phyloP scores from a whole-genome alignment of 192 early-diverging fungal genomes.

The Umbelopsis sp. region DNA sequence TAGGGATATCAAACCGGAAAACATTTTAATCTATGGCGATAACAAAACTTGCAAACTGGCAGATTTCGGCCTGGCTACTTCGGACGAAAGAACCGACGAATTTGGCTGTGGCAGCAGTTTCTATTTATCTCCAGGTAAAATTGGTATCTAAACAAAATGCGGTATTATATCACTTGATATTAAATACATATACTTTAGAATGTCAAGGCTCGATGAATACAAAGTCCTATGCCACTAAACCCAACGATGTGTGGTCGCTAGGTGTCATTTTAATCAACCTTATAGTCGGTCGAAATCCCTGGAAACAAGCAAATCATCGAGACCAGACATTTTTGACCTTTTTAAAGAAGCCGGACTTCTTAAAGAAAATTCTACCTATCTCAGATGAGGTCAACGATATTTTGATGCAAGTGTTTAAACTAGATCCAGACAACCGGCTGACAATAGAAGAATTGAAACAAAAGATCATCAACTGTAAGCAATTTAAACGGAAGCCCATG shows the following conservation, averaged over 20 bases:
- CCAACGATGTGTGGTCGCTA: slow-evolving; percentile 89
- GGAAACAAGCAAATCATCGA: slow-evolving; percentile 69
- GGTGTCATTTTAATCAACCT: slow-evolving; percentile 91
- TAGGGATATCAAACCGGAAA: slow-evolving; percentile 84
- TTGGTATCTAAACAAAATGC: neutral
- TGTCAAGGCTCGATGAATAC: slow-evolving; percentile 70
- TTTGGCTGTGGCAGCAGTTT: slow-evolving; percentile 68
- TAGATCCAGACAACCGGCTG: slow-evolving; percentile 49
- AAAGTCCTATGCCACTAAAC: slow-evolving; percentile 60
- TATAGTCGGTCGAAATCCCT: slow-evolving; percentile 81
- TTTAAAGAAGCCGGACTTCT: slow-evolving; percentile 57
- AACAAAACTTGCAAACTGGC: slow-evolving; percentile 80
- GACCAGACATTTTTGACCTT: slow-evolving; percentile 60
- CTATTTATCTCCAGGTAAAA: slow-evolving; percentile 61
- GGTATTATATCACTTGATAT: neutral
- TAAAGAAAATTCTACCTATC: slow-evolving; percentile 61
- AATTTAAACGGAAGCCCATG: neutral
- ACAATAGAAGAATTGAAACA: slow-evolving; percentile 41
- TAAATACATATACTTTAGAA: slow-evolving; percentile 39
- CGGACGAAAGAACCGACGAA: slow-evolving; percentile 62
- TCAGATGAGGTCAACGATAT: slow-evolving; percentile 64
- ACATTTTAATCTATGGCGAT: slow-evolving; percentile 67
- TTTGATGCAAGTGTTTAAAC: slow-evolving; percentile 48
- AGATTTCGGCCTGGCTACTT: slow-evolving; percentile 93
- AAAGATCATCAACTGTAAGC: slow-evolving; percentile 24